These are phyloP conservation scores for Verticillium zaregamsianum DNA, from an alignment of 2,329 filamentous ascomycete genomes.

Conservation along the genomic window DNA sequence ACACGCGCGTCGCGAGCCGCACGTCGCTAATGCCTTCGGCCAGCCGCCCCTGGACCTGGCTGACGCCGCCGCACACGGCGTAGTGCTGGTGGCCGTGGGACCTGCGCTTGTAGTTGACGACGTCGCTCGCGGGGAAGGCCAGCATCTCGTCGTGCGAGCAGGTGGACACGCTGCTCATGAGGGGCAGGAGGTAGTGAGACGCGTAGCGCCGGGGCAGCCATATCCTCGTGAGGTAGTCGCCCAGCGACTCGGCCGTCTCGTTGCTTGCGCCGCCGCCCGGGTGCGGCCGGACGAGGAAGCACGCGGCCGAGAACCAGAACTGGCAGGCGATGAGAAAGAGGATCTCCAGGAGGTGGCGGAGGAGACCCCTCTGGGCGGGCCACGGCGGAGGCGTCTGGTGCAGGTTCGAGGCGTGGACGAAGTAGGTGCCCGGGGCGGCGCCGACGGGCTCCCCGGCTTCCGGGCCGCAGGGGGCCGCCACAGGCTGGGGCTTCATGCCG, in stretches of 20 bases:
- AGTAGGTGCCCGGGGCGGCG: slow-evolving; percentile 33
- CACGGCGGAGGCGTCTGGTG: slow-evolving; percentile 41
- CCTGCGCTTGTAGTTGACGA: slow-evolving; percentile 44
- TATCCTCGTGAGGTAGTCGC: slow-evolving; percentile 45
- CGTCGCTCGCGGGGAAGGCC: slow-evolving; percentile 47
- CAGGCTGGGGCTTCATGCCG: neutral
- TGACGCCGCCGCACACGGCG: slow-evolving; percentile 44
- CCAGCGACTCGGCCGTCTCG: slow-evolving; percentile 36
- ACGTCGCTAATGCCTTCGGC: slow-evolving; percentile 31
- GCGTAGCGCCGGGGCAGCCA: slow-evolving; percentile 42
- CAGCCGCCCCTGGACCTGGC: slow-evolving; percentile 43
- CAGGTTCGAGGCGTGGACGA: slow-evolving; percentile 50
- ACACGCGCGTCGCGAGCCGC: slow-evolving; percentile 34
- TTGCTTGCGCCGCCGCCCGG: neutral
- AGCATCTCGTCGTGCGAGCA: slow-evolving; percentile 48
- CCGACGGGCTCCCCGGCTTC: slow-evolving; percentile 9
- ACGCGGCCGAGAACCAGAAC: slow-evolving; percentile 48
- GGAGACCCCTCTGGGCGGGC: slow-evolving; percentile 29
- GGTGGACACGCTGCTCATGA: slow-evolving; percentile 50
- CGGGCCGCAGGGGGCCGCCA: neutral
- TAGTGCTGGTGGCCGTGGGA: slow-evolving; percentile 46
- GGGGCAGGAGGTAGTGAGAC: slow-evolving; percentile 46
- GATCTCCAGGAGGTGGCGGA: slow-evolving; percentile 38
- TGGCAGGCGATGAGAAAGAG: slow-evolving; percentile 44
- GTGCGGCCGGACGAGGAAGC: slow-evolving; percentile 39